phyloP scores from a whole-genome alignment of 129 eudicot species.

The Sambucus nigra region DNA sequence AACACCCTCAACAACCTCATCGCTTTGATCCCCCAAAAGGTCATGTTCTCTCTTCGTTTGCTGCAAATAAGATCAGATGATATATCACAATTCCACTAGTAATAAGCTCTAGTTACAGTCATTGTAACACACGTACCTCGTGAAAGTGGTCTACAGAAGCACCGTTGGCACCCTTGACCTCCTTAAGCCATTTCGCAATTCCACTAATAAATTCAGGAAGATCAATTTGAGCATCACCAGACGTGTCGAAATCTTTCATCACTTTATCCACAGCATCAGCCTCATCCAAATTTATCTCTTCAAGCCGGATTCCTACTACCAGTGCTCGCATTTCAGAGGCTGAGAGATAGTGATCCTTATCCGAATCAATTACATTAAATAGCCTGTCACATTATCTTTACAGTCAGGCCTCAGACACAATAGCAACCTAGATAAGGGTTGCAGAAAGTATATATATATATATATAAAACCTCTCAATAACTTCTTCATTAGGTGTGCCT shows the following conservation, averaged over 20 bases:
- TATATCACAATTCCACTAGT: not conserved
- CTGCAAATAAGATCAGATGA: slow-evolving; percentile 17
- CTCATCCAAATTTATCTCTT: slow-evolving; percentile 50
- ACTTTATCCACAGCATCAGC: slow-evolving; percentile 58
- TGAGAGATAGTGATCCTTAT: slow-evolving; percentile 37
- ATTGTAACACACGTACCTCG: slow-evolving; percentile 26
- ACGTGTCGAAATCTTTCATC: slow-evolving; percentile 69
- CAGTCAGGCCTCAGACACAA: slow-evolving; percentile 8
- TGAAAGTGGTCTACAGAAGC: slow-evolving; percentile 30
- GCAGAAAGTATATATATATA: not conserved
- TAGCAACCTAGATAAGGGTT: not conserved
- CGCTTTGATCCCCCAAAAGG: slow-evolving; percentile 34
- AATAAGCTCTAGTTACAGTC: not conserved
- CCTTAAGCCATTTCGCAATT: slow-evolving; percentile 50
- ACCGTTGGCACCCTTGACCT: slow-evolving; percentile 32
- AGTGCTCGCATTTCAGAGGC: slow-evolving; percentile 55
- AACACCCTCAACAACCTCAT: slow-evolving; percentile 36
- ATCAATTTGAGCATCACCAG: slow-evolving; percentile 28
- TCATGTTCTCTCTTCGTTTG: slow-evolving; percentile 38
- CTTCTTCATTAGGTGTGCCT: slow-evolving; percentile 48
- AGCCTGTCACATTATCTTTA: slow-evolving; percentile 37
- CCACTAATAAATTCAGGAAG: slow-evolving; percentile 36
- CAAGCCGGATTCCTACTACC: slow-evolving; percentile 54
- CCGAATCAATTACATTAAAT: slow-evolving; percentile 40
- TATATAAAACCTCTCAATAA: slow-evolving; percentile 37